A percentile compares a stretch with the other conserved stretches of the same genome.
These are phyloP conservation scores for Kodamaea neixiangensis DNA, from an alignment of 805 yeast species.

Conservation along the genomic window DNA sequence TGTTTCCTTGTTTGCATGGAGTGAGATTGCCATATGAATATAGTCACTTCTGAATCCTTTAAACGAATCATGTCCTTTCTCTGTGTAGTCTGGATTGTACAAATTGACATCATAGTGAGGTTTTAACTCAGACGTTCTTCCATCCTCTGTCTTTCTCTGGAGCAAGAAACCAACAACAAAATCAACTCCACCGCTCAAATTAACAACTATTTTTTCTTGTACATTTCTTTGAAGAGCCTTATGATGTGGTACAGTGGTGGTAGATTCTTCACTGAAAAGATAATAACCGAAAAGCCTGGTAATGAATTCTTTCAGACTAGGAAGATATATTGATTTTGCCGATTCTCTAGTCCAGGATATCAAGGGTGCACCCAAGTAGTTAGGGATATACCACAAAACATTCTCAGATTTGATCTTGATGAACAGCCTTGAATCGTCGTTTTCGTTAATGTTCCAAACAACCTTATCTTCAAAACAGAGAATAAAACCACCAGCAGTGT, in stretches of 20 bases:
- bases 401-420: conserved; percentile 62
- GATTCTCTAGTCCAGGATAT: conserved; percentile 62
- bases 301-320: conserved; percentile 45
- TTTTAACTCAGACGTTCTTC: conserved; percentile 46
- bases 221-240: conserved; percentile 6
- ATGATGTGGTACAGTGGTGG: neutral
- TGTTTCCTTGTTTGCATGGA: conserved; percentile 35
- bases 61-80: conserved; percentile 41
- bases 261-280: conserved; percentile 26
- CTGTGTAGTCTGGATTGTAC: conserved; percentile 54
- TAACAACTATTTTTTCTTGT: conserved; percentile 56
- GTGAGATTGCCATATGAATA: conserved; percentile 43
- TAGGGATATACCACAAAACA: conserved; percentile 74
- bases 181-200: conserved; percentile 59
- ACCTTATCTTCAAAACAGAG: conserved; percentile 70
- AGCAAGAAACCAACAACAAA: conserved; percentile 60
- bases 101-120: conserved; percentile 65
- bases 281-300: conserved; percentile 53
- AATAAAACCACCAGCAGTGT: conserved; percentile 72
- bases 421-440: conserved; percentile 69
- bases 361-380: conserved; percentile 54
- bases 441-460: conserved; percentile 58
- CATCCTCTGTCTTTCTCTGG: conserved; percentile 43
- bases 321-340: conserved; percentile 44
- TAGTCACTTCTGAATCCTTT: conserved; percentile 41